These are phyloP conservation scores for Boletus coccyginus DNA, from an alignment of 768 basidiomycete genomes.

Conservation along the genomic window DNA sequence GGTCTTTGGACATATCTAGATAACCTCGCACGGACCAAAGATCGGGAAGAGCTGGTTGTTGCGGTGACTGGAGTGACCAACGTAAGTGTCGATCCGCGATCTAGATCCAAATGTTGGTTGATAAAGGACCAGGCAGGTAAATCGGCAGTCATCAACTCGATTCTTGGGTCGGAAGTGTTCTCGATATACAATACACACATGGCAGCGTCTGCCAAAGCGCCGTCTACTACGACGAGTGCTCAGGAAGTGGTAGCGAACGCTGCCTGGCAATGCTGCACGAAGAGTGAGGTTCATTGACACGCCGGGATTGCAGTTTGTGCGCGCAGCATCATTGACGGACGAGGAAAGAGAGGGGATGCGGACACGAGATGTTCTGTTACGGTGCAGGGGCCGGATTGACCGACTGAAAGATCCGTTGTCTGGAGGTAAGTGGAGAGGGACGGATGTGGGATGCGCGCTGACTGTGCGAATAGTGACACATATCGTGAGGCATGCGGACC, in stretches of 20 bases:
- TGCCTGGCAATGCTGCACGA: slow-evolving; percentile 36
- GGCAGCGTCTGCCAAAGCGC: slow-evolving; percentile 49
- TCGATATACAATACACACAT: slow-evolving; percentile 54
- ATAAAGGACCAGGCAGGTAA: slow-evolving; percentile 65
- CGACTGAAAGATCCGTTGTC: slow-evolving; percentile 76
- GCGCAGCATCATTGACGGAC: slow-evolving; percentile 30
- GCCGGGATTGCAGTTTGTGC: slow-evolving; percentile 69
- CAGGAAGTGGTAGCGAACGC: slow-evolving; percentile 57
- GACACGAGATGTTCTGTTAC: slow-evolving; percentile 72
- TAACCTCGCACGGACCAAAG: slow-evolving; percentile 46
- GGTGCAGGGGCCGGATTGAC: slow-evolving; percentile 80
- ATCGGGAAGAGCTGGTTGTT: slow-evolving; percentile 52
- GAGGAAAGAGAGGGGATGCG: slow-evolving; percentile 24
- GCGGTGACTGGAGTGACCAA: slow-evolving; percentile 85
- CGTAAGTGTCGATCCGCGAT: slow-evolving; percentile 41
- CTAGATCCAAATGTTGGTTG: slow-evolving; percentile 3
- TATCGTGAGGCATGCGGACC: slow-evolving; percentile 63
- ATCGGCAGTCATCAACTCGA: slow-evolving; percentile 80
- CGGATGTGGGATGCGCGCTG: slow-evolving; percentile 7
- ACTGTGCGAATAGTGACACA: slow-evolving; percentile 49
- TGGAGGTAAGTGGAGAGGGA: slow-evolving; percentile 49
- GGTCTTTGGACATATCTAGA: slow-evolving; percentile 49
- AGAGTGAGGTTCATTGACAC: slow-evolving; percentile 77
- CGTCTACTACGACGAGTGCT: slow-evolving; percentile 66
- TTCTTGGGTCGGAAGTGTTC: slow-evolving; percentile 50